Evolutionary conservation across 306 rosid genomes (phyloP), one percentile per base, ranked within the genome.

Genomic region (Geum urbanum): DNA sequence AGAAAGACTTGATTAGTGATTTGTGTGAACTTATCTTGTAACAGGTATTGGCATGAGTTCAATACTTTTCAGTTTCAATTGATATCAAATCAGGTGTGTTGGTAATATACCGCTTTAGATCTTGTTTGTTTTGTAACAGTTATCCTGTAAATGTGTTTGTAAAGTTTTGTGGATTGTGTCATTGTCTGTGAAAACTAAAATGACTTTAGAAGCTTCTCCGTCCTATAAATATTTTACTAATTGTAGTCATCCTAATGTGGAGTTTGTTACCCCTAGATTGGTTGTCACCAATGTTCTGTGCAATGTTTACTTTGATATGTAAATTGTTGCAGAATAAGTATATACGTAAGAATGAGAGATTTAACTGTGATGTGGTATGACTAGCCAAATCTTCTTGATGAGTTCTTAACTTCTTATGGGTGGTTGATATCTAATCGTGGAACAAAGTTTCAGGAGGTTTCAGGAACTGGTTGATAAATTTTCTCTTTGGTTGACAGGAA

Each of bases 31-130:
- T 60, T 68, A 70, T 68, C 70, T 58, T 79, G 49, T 78, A 46
- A 63, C 89, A 94, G 99, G 89, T 94, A 94, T 71, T 94, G 99
- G 99, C 99, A 91, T 4, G 96, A 88, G 71, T 94, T 85, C 81
- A 94, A 94, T 71, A 91, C 87, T 81, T 94, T 91, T 79, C 99
- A 94, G 79, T 94, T 88, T 84, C 99, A 94, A 74, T 87, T 94
- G 72, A 88, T 84, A 72, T 88, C 88, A 19, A 88, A 87, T 81
- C 99, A 94, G 99, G 99, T 94, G 74, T 55, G 82, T 66, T n/a
- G n/a, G 40, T 64, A 63, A 50, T 63, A 19, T 15, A 40, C 60
- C 46, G 20, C 24, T 59, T 18, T 22, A 20, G 68, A 47, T 39
- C 51, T 50, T 27, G 53, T 68, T 16, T 39, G 49, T 15, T 9